phyloP scores from a whole-genome alignment of 306 rosid species.

The Corylus americana region DNA sequence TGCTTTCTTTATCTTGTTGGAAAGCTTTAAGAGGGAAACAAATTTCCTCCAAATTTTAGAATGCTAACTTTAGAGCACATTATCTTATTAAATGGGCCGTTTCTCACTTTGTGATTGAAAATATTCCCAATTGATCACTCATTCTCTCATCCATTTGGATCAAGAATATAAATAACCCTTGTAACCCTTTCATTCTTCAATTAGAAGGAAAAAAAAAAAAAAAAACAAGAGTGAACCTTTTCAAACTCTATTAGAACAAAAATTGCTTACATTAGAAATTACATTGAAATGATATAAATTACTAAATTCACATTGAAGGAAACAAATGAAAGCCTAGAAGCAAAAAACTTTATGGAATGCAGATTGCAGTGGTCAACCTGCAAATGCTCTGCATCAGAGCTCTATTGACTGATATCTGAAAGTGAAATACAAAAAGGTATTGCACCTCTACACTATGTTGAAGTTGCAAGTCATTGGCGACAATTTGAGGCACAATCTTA shows the following conservation, averaged over 20 bases:
- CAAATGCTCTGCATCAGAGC: background rate
- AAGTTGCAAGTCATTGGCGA: conserved; percentile 14
- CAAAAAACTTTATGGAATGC: background rate
- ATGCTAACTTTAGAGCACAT: too few species aligned
- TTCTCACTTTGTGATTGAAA: too few species aligned
- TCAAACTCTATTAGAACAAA: background rate
- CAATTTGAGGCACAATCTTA: conserved; percentile 1
- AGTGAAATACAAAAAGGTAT: background rate
- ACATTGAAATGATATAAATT: background rate
- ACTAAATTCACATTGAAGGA: background rate
- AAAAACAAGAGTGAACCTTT: background rate
- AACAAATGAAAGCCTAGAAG: background rate
- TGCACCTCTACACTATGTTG: conserved; percentile 1
- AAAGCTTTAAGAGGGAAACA: too few species aligned
- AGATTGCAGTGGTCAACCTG: background rate
- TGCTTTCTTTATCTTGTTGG: too few species aligned
- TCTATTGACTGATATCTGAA: background rate
- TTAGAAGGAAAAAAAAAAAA: too few species aligned
- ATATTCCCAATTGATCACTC: too few species aligned
- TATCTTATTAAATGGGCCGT: too few species aligned
- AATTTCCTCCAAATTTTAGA: too few species aligned
- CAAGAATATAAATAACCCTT: too few species aligned
- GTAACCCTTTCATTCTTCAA: too few species aligned
- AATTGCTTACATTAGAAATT: background rate
- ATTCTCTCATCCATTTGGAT: too few species aligned